A percentile compares a stretch with the other conserved stretches of the same genome.
These are phyloP conservation scores for Pleurotus citrinopileatus DNA, from an alignment of 768 basidiomycete genomes.

Conservation along the genomic window DNA sequence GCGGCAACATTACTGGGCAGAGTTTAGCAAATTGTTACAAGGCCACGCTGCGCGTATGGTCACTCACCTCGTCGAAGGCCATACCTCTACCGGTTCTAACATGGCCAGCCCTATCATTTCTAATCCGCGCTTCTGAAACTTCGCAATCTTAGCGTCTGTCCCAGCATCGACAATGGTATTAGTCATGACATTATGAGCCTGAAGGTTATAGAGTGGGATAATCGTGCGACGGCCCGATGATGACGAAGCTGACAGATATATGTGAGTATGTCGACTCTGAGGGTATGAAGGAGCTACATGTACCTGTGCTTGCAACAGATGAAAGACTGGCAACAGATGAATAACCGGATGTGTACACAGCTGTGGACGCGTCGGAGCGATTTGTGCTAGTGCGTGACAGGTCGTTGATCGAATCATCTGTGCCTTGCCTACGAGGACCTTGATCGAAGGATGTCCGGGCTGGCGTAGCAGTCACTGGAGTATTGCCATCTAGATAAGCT, in stretches of 20 bases:
- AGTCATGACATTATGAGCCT: constrained; percentile 84
- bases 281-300: too few species aligned
- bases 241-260: constrained; percentile 28
- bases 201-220: constrained; percentile 83
- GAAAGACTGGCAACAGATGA: constrained; percentile 38
- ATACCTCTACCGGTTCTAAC: constrained; percentile 82
- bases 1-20: not conserved
- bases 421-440: constrained; percentile 1
- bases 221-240: constrained; percentile 66
- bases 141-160: constrained; percentile 83
- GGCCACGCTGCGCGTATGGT: not conserved
- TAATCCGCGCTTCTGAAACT: constrained; percentile 67
- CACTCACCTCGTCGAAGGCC: constrained; percentile 28
- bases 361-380: constrained; percentile 49
- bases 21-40: not conserved
- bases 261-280: constrained; percentile 15
- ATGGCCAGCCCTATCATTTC: constrained; percentile 76
- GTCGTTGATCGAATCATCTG: constrained; percentile 1
- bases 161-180: constrained; percentile 87
- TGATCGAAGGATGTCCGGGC: constrained; percentile 1
- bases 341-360: constrained; percentile 29
- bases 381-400: constrained; percentile 55
- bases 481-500: not conserved
- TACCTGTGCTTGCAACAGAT: constrained; percentile 21
- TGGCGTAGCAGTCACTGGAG: constrained; percentile 35